phyloP scores from a whole-genome alignment of 1,284 basidiomycete species.

The Pseudozyma flocculosa region DNA sequence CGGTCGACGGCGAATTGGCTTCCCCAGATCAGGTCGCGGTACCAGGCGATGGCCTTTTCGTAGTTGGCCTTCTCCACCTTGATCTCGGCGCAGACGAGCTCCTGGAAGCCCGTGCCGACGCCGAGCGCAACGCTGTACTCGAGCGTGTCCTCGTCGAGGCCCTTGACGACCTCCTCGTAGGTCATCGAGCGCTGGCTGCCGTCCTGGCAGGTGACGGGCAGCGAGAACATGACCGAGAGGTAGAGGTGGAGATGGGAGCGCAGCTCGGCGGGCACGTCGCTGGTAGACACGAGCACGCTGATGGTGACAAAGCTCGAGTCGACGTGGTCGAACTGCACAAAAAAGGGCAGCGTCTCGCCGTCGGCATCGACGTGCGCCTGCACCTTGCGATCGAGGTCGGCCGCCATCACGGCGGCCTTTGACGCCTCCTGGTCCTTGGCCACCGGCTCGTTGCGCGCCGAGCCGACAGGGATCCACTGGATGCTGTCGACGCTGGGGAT shows the following conservation, averaged over 20 bases:
- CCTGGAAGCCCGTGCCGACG: constrained; percentile 67
- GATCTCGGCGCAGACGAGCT: constrained; percentile 71
- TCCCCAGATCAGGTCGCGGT: constrained; percentile 83
- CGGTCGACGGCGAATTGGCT: constrained; percentile 80
- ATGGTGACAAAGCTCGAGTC: constrained; percentile 82
- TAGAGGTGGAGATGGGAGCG: constrained; percentile 75
- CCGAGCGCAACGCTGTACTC: constrained; percentile 78
- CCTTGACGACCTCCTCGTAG: constrained; percentile 88
- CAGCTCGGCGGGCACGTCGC: constrained; percentile 45
- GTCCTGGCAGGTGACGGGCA: constrained; percentile 73
- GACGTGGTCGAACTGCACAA: constrained; percentile 74
- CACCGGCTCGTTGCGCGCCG: constrained; percentile 59
- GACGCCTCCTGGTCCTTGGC: constrained; percentile 29
- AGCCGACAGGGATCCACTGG: constrained; percentile 91
- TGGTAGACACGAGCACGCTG: constrained; percentile 69
- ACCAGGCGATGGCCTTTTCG: constrained; percentile 79
- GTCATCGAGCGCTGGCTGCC: constrained; percentile 67
- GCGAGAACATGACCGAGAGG: constrained; percentile 80
- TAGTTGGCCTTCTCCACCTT: constrained; percentile 78
- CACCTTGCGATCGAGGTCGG: constrained; percentile 59
- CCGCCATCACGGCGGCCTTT: constrained; percentile 49
- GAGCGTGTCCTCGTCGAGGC: constrained; percentile 87
- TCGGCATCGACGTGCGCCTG: constrained; percentile 73
- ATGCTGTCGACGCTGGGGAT: constrained; percentile 69
- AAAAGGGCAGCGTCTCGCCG: constrained; percentile 73